Percentiles rank a stretch among this genome's conserved stretches.
These are phyloP conservation scores for Penicillium canescens DNA, from an alignment of 495 filamentous ascomycete genomes.

Conservation along the genomic window DNA sequence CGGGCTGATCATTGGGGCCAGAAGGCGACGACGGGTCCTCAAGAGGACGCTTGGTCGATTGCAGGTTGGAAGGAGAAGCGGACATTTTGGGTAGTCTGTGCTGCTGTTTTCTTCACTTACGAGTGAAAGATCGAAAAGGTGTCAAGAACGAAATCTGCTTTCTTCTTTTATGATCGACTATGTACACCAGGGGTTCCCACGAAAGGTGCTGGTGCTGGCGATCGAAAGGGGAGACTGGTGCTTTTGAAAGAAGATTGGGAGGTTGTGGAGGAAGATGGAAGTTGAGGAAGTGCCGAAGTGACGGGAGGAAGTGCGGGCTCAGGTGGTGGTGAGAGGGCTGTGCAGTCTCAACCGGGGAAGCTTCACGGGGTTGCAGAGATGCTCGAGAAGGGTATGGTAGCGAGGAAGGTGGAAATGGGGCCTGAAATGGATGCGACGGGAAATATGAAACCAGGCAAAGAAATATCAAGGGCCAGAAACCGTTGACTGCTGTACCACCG, in stretches of 20 bases:
- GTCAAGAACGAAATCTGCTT: constrained; percentile 45
- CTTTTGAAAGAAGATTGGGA: constrained; percentile 33
- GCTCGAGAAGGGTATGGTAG: constrained; percentile 15
- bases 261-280: constrained; percentile 37
- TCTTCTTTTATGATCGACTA: constrained; percentile 65
- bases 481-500: constrained; percentile 6
- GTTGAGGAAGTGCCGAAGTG: constrained; percentile 28
- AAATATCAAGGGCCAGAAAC: constrained; percentile 12
- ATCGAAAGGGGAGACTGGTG: constrained; percentile 47
- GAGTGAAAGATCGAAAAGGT: constrained; percentile 37
- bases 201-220: constrained; percentile 85
- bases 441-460: constrained; percentile 22
- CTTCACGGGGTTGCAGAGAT: constrained; percentile 14
- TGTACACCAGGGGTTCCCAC: constrained; percentile 88
- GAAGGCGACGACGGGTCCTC: constrained; percentile 96
- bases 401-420: constrained; percentile 13
- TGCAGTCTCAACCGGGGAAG: constrained; percentile 15
- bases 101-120: constrained; percentile 43
- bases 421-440: constrained; percentile 25
- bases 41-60: constrained; percentile 86
- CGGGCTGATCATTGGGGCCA: constrained; percentile 85
- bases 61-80: constrained; percentile 60
- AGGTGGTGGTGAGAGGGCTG: constrained; percentile 16
- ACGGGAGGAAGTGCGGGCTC: constrained; percentile 32
- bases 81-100: constrained; percentile 51